phyloP scores from a whole-genome alignment of 2,329 filamentous ascomycete genomes.

The Scolecobasidium constrictum region DNA sequence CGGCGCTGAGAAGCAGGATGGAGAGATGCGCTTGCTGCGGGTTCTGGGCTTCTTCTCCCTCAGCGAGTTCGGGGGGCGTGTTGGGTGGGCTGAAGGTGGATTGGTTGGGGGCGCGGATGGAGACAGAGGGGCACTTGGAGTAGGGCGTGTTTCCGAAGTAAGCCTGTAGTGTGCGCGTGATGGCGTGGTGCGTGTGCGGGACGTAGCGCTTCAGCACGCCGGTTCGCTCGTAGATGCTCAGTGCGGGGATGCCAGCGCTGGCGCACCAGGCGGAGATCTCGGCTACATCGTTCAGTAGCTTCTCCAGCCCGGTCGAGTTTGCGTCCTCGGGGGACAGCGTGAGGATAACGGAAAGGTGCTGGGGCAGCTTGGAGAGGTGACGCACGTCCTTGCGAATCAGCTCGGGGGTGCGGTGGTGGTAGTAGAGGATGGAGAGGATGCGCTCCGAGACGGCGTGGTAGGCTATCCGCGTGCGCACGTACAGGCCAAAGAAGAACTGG shows the following conservation, averaged over 20 bases:
- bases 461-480: slow-evolving; percentile 68
- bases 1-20: slow-evolving; percentile 71
- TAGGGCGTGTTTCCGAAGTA: slow-evolving; percentile 65
- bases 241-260: slow-evolving; percentile 72
- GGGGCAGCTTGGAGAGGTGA: slow-evolving; percentile 60
- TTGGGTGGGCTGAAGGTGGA: slow-evolving; percentile 42
- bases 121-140: slow-evolving; percentile 56
- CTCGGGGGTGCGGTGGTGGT: slow-evolving; percentile 92
- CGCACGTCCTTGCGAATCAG: slow-evolving; percentile 82
- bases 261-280: slow-evolving; percentile 91
- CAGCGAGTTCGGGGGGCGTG: slow-evolving; percentile 27
- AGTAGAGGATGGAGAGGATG: slow-evolving; percentile 71
- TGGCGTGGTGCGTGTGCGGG: slow-evolving; percentile 68
- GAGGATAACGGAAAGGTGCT: slow-evolving; percentile 80
- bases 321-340: slow-evolving; percentile 54
- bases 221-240: slow-evolving; percentile 87
- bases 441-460: slow-evolving; percentile 72
- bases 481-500: slow-evolving; percentile 78
- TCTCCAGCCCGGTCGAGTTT: slow-evolving; percentile 65
- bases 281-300: slow-evolving; percentile 78
- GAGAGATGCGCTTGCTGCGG: slow-evolving; percentile 41
- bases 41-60: slow-evolving; percentile 16
- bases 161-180: slow-evolving; percentile 67
- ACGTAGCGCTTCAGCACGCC: slow-evolving; percentile 89
- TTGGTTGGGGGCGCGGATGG: slow-evolving; percentile 60